Conservation (phyloP, 2,329 filamentous ascomycete genomes). For the Phaeosphaeria sp. region DNA sequence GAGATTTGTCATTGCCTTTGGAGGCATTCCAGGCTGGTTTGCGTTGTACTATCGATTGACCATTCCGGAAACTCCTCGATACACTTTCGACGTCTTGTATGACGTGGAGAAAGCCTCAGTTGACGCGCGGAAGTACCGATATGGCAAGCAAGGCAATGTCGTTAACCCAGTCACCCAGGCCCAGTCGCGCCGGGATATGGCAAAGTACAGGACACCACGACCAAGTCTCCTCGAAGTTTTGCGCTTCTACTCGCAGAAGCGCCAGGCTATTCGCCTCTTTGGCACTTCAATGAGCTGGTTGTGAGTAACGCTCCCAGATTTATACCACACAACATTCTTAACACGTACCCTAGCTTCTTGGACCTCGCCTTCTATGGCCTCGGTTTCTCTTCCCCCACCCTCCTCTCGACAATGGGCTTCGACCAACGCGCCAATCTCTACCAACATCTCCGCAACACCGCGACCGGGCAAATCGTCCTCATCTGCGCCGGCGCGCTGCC, state of each 20-base stretch:
- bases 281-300: constrained; percentile 87
- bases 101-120: constrained; percentile 69
- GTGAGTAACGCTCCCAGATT: constrained; percentile 11
- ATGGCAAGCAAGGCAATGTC: constrained; percentile 63
- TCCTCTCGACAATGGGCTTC: constrained; percentile 75
- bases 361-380: constrained; percentile 66
- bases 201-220: constrained; percentile 40
- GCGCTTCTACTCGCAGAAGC: constrained; percentile 71
- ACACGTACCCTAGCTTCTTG: constrained; percentile 53
- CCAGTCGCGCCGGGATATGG: constrained; percentile 55
- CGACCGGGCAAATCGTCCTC: constrained; percentile 79
- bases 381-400: constrained; percentile 76
- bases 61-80: constrained; percentile 86
- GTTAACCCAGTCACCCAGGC: constrained; percentile 71
- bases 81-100: constrained; percentile 81
- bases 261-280: constrained; percentile 72
- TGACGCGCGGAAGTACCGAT: constrained; percentile 76
- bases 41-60: constrained; percentile 87
- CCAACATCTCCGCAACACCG: constrained; percentile 73
- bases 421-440: constrained; percentile 69
- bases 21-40: constrained; percentile 78
- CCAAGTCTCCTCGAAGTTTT: constrained; percentile 64
- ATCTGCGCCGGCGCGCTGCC: constrained; percentile 80
- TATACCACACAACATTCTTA: constrained; percentile 1
- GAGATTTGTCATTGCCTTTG: constrained; percentile 80